Conservation (phyloP, 148 eudicot species). For the Hydrangea macrophylla region DNA sequence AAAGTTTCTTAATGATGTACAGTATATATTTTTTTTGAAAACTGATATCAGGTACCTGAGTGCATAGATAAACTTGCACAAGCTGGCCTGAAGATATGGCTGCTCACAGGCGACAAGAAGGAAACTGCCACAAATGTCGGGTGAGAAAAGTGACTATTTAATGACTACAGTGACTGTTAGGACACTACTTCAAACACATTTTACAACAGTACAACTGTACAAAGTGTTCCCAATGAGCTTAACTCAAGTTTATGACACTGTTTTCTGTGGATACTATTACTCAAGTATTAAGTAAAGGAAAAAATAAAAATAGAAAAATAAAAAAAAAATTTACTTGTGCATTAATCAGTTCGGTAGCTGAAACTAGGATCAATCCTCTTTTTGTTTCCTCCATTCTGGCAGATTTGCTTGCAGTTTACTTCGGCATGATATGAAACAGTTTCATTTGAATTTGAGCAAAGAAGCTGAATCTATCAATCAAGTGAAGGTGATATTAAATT, state of each 20-base stretch:
- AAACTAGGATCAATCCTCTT: not conserved
- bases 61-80: slow-evolving; percentile 56
- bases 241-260: no score
- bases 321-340: not conserved
- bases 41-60: slow-evolving; percentile 37
- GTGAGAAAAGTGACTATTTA: slow-evolving; percentile 16
- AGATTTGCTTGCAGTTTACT: slow-evolving; percentile 50
- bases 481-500: slow-evolving; percentile 30
- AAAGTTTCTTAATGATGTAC: not conserved
- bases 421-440: slow-evolving; percentile 38
- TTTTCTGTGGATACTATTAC: no score
- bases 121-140: slow-evolving; percentile 51
- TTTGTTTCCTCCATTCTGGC: not conserved
- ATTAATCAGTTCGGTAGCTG: not conserved
- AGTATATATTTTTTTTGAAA: not conserved
- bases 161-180: not conserved
- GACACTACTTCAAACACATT: no score
- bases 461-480: slow-evolving; percentile 21
- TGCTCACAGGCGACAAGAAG: slow-evolving; percentile 49
- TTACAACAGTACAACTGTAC: no score
- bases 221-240: no score
- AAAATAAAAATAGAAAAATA: not conserved
- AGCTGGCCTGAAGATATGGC: slow-evolving; percentile 53
- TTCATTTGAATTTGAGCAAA: slow-evolving; percentile 31
- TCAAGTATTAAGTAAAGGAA: not conserved